Conservation (phyloP, 2,329 filamentous ascomycete genomes). For the Calonectria naviculata region DNA sequence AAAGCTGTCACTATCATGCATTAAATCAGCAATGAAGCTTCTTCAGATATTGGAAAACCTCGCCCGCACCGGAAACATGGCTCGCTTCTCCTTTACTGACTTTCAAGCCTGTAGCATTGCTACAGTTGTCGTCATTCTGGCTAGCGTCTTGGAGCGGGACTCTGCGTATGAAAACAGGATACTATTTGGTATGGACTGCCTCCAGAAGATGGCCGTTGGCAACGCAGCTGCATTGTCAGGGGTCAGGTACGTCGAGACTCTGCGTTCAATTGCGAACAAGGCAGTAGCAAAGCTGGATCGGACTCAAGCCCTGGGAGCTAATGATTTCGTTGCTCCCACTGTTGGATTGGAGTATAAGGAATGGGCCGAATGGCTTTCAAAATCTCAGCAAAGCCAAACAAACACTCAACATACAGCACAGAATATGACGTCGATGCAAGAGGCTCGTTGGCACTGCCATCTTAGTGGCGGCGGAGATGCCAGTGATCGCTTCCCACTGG, state of each 20-base stretch:
- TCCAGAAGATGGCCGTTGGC: slow-evolving; percentile 45
- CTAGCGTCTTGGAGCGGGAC: slow-evolving; percentile 47
- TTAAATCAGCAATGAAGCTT: slow-evolving; percentile 45
- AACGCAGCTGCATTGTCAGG: slow-evolving; percentile 38
- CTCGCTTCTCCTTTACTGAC: slow-evolving; percentile 51
- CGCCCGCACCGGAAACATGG: slow-evolving; percentile 40
- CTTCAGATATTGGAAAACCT: slow-evolving; percentile 45
- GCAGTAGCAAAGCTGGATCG: slow-evolving; percentile 25
- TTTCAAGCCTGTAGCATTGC: slow-evolving; percentile 52
- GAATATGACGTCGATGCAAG: not conserved
- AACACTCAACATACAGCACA: not conserved
- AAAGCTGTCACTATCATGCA: slow-evolving; percentile 39
- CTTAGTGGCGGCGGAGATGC: not conserved
- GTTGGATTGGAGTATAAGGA: slow-evolving; percentile 23
- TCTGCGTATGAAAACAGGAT: slow-evolving; percentile 42
- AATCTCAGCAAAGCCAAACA: not conserved
- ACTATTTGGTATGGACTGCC: slow-evolving; percentile 43
- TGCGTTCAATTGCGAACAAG: slow-evolving; percentile 35
- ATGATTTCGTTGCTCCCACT: not conserved
- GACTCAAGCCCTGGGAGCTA: not conserved
- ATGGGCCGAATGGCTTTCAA: slow-evolving; percentile 36
- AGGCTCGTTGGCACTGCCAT: not conserved
- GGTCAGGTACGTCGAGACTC: slow-evolving; percentile 36
- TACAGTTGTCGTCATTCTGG: slow-evolving; percentile 47
- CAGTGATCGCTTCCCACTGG: not conserved